Base-by-base conservation (phyloP, 1,139 yeast genomes). In the Diutina neorugosa region DNA sequence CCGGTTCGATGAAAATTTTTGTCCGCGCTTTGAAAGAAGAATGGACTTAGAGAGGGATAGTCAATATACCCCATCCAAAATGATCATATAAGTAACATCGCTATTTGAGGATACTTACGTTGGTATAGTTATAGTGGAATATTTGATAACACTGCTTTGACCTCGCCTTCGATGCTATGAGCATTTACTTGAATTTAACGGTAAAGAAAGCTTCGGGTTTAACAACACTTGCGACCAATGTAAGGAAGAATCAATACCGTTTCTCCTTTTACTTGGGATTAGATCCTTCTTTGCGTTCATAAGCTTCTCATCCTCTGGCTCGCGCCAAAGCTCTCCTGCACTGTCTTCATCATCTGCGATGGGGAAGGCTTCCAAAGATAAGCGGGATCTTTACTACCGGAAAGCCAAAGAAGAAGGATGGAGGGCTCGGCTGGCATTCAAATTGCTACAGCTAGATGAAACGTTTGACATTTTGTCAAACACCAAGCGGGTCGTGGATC, bases 341-440 rank as follows among this genome's bases (percentile, higher is more conserved):
- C 16, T 42, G 11, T 42, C 21, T 20, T 11, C 44, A 20, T 20
- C 37, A 31, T 11, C 37, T 31, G 37, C 37, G 25, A 91, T 93
- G 98, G 98, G 98, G 52, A 90, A 91, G 66, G 84, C 94, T 60
- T 87, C 96, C 69, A 93, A 93, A 65, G 98, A 93, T 67, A 93
- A 93, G 66, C 77, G 98, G 65, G 98, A 93, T 68, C 70, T 91
- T 56, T 93, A 93, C 69, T 82, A 81, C 63, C 76, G 97, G 64
- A 82, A 88, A 64, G 98, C 98, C 56, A 93, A 93, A 63, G 98
- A 93, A 65, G 95, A 90, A 66, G 98, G 98, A 9, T 93, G 94
- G 87, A 76, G 98, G 60, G 98, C 98, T 1, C 74, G 98, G 51
- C 89, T 97, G 0, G 98, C 98, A 0, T 93, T 88, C 71, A 93